Base-by-base conservation (phyloP, 2,329 filamentous ascomycete genomes). In the Lachnellula occidentalis region DNA sequence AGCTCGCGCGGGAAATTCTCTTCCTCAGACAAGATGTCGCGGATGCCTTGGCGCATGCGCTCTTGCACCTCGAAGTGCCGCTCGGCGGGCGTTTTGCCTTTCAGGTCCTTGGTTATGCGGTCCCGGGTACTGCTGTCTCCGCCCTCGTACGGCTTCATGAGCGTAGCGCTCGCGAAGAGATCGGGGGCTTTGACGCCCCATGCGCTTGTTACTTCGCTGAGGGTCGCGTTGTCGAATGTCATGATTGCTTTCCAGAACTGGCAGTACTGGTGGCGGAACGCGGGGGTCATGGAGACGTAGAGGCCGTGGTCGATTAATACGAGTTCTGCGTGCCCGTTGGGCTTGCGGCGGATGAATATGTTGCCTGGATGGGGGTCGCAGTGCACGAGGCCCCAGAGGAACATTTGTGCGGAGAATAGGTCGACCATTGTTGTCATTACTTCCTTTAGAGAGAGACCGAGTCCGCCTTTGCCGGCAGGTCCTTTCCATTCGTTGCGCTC, bases 381-480 rank as follows among this genome's bases (percentile, higher is more conserved):
- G 74, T 99, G 92, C 0, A 97, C 89, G 43, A 89, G 81, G 12
- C 94, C 94, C 89, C 90, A 97, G 61, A 95, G 86, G 76, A 96
- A 99, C 80, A 97, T 97, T 69, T 97, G 92, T 2, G 90, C 92
- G n/a, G 87, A 89, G 76, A 97, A 99, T 34, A 97, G 80, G 69
- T 96, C 92, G 48, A 96, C 83, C 85, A 97, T 96, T 34, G 90
- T 96, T 5, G 87, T 88, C 94, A 97, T 97, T 56, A 96, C 90
- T 56, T 92, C 87, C 66, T 88, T 88, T 31, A 90, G 77, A 7
- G 83, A 85, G 3, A 99, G 76, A 0, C 94, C 94, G 0, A 97
- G 81, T 0, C 94, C 94, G 48, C 92, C 92, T 57, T 82, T 84
- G 24, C 83, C 81, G 48, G 82, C 79, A 6, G 72, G 74, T 4